These are phyloP conservation scores for Fonsecaea nubica DNA, from an alignment of 2,329 filamentous ascomycete genomes.

Conservation along the genomic window DNA sequence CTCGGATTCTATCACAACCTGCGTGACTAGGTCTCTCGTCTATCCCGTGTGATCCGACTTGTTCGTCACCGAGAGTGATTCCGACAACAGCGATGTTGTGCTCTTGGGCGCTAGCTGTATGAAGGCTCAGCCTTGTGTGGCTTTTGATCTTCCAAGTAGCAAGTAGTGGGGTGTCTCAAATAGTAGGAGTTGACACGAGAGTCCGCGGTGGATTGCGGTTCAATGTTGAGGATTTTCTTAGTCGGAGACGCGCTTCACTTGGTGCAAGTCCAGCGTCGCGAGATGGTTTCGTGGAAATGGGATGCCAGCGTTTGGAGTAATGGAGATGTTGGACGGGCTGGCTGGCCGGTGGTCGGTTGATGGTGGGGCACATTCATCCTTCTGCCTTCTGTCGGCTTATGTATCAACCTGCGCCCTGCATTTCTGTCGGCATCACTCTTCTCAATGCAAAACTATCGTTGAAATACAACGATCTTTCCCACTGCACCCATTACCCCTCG, in stretches of 20 bases:
- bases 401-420: constrained; percentile 3
- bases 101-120: background rate
- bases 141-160: background rate
- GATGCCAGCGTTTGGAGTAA: background rate
- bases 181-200: background rate
- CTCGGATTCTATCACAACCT: background rate
- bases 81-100: background rate
- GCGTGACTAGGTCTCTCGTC: background rate
- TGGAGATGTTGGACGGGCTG: background rate
- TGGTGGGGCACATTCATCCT: constrained; percentile 13
- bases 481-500: background rate
- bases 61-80: background rate
- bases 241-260: background rate
- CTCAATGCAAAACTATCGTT: background rate
- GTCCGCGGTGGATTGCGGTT: background rate
- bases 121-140: background rate
- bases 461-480: background rate
- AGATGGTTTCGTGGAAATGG: background rate
- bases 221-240: background rate
- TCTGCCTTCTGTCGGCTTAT: background rate
- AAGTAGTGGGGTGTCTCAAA: background rate
- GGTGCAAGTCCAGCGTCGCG: background rate
- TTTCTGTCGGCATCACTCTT: background rate
- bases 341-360: background rate
- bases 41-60: background rate